Evolutionary conservation across 768 basidiomycete species (phyloP), one percentile per base, ranked within the genome.

Genomic region (Leccinum barrowsii): DNA sequence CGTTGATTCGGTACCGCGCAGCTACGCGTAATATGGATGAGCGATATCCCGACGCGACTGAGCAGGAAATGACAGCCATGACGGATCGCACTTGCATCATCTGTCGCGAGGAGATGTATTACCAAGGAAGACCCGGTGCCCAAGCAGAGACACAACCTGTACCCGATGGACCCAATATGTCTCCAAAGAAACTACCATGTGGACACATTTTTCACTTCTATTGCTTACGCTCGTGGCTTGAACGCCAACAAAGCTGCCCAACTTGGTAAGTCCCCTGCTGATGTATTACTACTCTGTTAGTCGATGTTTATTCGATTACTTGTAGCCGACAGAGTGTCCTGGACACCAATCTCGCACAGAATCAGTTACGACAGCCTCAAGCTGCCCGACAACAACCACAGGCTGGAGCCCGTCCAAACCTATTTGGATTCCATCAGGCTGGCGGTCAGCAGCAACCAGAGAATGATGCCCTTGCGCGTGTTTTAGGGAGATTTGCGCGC

Each of bases 181-280:
- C 94, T 13, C 95, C 96, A 2, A 99, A 99, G 77, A 95, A 93
- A 70, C 78, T 99, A 22, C 92, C 90, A 8, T 99, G 97, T 75
- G 95, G 95, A 1, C 97, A 99, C 72, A 86, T 97, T 46, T 99
- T 99, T 77, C 97, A 99, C 74, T 96, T 98, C 72, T 87, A 98
- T 68, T 99, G 97, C 73, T 82, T 99, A 61, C 83, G 94, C 42
- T 95, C 93, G 21, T 99, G 97, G 97, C 82, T 99, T 26, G 97
- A 99, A 73, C 83, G 97, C 47, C 97, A 99, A 72, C 97, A 98
- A 73, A 98, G 92, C 65, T 99, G 97, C 72, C 97, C 97, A 2
- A 99, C 97, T 44, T 99, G 96, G 96, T 96, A 52, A 73, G 87
- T 10, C 19, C 73, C 34, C 21, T 57, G 58, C 51, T 48, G 13